Evolutionary conservation across 192 early-diverging fungal genomes (phyloP).

Genomic region (Coemansia sp.): DNA sequence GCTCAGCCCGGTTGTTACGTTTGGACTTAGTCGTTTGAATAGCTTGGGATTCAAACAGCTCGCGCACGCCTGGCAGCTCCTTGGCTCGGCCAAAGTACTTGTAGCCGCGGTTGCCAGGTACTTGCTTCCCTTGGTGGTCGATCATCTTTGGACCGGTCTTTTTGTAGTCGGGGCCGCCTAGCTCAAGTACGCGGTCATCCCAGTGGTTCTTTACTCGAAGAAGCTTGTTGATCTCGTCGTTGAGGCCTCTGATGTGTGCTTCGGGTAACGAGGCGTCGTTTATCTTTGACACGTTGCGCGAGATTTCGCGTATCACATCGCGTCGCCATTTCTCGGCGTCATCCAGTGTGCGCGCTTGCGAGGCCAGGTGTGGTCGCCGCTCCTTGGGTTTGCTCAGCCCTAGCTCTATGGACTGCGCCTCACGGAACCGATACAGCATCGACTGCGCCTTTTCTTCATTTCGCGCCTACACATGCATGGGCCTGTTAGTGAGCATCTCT

Average conservation of each 20-base stretch:
- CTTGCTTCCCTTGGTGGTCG: constrained; percentile 85
- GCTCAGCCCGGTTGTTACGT: constrained; percentile 63
- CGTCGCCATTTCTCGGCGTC: constrained; percentile 93
- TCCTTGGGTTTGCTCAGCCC: constrained; percentile 65
- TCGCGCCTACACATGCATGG: constrained; percentile 62
- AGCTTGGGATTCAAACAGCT: constrained; percentile 76
- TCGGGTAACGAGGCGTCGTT: constrained; percentile 89
- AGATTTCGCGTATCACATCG: constrained; percentile 86
- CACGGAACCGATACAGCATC: constrained; percentile 96
- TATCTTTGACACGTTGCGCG: constrained; percentile 83
- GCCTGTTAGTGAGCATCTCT: not conserved
- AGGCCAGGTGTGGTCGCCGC: constrained; percentile 73
- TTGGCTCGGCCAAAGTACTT: constrained; percentile 98
- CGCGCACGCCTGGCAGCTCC: constrained; percentile 89
- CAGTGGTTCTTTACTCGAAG: constrained; percentile 88
- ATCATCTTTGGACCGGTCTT: constrained; percentile 72
- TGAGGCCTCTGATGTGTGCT: constrained; percentile 87
- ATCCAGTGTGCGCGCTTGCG: constrained; percentile 62
- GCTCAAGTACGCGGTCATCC: constrained; percentile 86
- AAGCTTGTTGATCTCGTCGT: constrained; percentile 95
- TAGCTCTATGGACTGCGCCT: constrained; percentile 82
- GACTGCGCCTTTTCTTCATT: constrained; percentile 99
- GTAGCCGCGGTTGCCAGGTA: constrained; percentile 88
- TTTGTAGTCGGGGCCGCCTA: constrained; percentile 93
- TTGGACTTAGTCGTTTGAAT: constrained; percentile 38